phyloP scores from a whole-genome alignment of 148 eudicot genomes.

The Nepenthes mirabilis region DNA sequence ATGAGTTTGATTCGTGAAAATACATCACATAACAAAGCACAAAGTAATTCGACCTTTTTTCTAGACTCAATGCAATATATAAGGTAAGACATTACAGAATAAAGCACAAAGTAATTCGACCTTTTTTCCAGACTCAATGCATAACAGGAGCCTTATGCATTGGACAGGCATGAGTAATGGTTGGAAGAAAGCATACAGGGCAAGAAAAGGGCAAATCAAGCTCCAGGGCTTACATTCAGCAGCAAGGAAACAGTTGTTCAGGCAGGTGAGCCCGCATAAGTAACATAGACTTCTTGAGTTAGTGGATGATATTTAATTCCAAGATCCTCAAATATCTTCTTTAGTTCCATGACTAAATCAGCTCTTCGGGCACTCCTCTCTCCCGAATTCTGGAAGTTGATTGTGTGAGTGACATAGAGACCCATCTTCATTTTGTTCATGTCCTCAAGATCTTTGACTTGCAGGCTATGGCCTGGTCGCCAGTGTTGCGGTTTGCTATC shows the following conservation, averaged over 20 bases:
- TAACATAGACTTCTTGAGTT: constrained; percentile 64
- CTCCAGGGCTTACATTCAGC: neutral
- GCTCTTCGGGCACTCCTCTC: constrained; percentile 53
- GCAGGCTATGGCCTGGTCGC: constrained; percentile 51
- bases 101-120: too few species aligned
- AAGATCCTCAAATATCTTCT: constrained; percentile 64
- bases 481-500: constrained; percentile 77
- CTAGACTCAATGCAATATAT: too few species aligned
- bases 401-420: constrained; percentile 58
- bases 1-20: too few species aligned
- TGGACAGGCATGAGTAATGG: too few species aligned
- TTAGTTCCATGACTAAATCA: constrained; percentile 51
- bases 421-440: constrained; percentile 67
- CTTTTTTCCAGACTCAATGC: too few species aligned
- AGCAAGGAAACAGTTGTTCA: constrained; percentile 8
- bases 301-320: constrained; percentile 47
- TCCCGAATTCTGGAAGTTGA: constrained; percentile 58
- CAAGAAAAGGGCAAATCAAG: too few species aligned
- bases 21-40: too few species aligned
- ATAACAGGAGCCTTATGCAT: too few species aligned
- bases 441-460: constrained; percentile 56
- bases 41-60: too few species aligned
- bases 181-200: too few species aligned
- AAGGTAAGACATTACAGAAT: too few species aligned
- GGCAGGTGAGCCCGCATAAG: constrained; percentile 19